Conservation (phyloP, 768 basidiomycete genomes). For the Tricholoma furcatifolium region DNA sequence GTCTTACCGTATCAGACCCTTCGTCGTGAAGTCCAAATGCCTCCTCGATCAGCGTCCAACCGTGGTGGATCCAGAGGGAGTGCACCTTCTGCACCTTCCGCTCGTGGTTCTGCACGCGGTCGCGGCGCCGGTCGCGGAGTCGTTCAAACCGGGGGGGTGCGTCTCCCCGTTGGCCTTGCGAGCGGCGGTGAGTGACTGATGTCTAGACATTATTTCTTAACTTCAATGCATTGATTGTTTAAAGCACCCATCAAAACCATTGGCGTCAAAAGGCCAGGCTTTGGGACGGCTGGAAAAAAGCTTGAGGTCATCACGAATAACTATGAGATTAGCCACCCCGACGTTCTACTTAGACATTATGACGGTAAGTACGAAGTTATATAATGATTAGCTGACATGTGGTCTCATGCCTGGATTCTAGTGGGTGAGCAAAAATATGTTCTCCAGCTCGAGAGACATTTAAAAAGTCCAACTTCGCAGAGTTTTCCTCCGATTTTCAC, state of each 20-base stretch:
- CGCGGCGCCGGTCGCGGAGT: too few relatives aligned
- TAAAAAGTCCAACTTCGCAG: too few relatives aligned
- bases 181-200: too few relatives aligned
- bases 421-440: slow-evolving; percentile 10
- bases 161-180: too few relatives aligned
- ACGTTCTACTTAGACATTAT: slow-evolving; percentile 19
- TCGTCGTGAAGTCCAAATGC: too few relatives aligned
- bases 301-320: slow-evolving; percentile 24
- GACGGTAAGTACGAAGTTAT: slow-evolving; percentile 15
- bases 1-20: too few relatives aligned
- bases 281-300: slow-evolving; percentile 29
- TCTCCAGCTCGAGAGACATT: not conserved
- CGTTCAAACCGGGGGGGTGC: too few relatives aligned
- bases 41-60: too few relatives aligned
- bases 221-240: not conserved
- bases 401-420: slow-evolving; percentile 6
- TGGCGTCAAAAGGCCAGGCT: slow-evolving; percentile 33
- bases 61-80: too few relatives aligned
- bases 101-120: too few relatives aligned
- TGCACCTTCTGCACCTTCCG: too few relatives aligned
- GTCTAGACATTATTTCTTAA: too few relatives aligned
- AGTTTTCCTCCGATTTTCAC: slow-evolving; percentile 19
- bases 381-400: not conserved
- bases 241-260: slow-evolving; percentile 30
- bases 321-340: slow-evolving; percentile 15